Conservation (phyloP, 2,329 filamentous ascomycete genomes). For the Colletotrichum sp. region DNA sequence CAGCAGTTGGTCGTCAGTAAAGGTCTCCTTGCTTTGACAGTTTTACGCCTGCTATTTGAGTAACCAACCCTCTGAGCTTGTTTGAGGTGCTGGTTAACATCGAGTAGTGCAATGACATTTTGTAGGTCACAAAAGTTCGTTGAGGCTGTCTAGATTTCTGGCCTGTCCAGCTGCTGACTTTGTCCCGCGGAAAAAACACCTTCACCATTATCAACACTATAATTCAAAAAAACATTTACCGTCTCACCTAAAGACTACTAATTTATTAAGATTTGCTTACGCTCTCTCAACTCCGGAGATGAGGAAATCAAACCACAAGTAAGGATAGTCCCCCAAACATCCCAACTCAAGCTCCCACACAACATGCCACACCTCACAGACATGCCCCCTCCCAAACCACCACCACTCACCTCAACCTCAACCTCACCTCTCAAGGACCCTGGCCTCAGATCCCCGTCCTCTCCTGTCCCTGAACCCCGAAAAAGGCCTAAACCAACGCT, state of each 20-base stretch:
- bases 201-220: accelerated
- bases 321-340: neutral
- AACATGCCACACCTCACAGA: neutral
- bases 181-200: accelerated
- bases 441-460: neutral
- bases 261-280: no score
- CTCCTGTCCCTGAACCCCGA: neutral
- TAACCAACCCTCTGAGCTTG: accelerated
- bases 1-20: accelerated
- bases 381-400: neutral
- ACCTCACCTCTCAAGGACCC: neutral
- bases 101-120: neutral
- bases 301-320: neutral
- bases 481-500: neutral
- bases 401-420: neutral
- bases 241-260: no score
- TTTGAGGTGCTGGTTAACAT: no score
- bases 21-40: neutral
- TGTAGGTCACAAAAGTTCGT: accelerated
- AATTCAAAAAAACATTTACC: accelerated
- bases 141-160: accelerated
- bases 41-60: accelerated
- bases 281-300: neutral
- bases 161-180: accelerated
- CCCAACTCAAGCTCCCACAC: neutral